Percentiles rank a stretch among this genome's conserved stretches.
phyloP scores from a whole-genome alignment of 2,329 filamentous ascomycete genomes.

The Pseudogymnoascus sp. region DNA sequence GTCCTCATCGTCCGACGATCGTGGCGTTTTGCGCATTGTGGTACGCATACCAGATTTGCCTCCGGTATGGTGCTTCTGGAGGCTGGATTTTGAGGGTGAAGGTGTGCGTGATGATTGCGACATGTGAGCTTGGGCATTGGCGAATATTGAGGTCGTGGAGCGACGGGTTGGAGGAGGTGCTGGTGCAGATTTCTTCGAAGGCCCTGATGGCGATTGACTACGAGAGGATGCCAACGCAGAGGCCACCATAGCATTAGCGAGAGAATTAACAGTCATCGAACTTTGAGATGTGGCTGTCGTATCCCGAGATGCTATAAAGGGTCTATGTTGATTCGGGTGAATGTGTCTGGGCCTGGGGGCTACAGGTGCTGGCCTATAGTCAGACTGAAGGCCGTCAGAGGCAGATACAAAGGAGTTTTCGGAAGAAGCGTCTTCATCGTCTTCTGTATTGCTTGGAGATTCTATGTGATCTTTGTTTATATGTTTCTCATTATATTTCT shows the following conservation, averaged over 20 bases:
- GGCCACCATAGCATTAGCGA: conserved; percentile 68
- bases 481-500: background rate
- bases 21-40: conserved; percentile 53
- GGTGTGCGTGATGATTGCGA: conserved; percentile 30
- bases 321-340: background rate
- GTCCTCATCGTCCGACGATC: background rate
- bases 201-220: conserved; percentile 30
- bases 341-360: background rate
- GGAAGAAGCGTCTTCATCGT: conserved; percentile 23
- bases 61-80: background rate
- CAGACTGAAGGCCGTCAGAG: conserved; percentile 17
- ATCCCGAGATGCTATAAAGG: background rate
- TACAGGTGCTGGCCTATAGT: background rate
- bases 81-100: conserved; percentile 32
- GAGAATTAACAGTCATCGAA: conserved; percentile 50
- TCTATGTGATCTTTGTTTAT: background rate
- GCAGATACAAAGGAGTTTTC: conserved; percentile 29
- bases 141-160: conserved; percentile 31
- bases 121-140: conserved; percentile 31
- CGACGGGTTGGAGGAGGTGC: conserved; percentile 28
- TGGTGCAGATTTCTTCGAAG: conserved; percentile 16
- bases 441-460: background rate
- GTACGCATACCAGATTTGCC: conserved; percentile 48
- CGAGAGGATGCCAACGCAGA: conserved; percentile 63
- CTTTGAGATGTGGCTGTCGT: background rate